Evolutionary conservation across 345 rosid genomes (phyloP).

Genomic region (Rhizophora mangle): DNA sequence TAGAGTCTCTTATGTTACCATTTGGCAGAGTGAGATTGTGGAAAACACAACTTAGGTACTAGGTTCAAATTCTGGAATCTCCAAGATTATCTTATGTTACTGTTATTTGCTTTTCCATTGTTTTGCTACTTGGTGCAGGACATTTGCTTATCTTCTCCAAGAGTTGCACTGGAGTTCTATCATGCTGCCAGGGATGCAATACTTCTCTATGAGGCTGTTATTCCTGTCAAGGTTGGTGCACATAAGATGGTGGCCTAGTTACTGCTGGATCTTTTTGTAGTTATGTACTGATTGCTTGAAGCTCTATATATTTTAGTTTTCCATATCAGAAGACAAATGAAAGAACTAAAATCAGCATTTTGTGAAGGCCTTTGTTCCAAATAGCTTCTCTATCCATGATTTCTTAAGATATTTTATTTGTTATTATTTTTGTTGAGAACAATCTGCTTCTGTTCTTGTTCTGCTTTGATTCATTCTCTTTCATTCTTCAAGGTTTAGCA

Average conservation of each 20-base stretch:
- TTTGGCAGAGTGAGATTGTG: too few relatives aligned
- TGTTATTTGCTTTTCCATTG: background rate
- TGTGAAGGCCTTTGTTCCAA: background rate
- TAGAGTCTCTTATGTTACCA: too few relatives aligned
- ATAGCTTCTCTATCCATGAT: too few relatives aligned
- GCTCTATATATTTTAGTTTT: background rate
- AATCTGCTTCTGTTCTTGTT: background rate
- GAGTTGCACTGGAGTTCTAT: conserved; percentile 82
- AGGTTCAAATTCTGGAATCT: too few relatives aligned
- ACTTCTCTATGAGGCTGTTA: conserved; percentile 84
- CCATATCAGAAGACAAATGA: background rate
- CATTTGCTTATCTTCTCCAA: conserved; percentile 76
- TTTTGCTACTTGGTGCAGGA: conserved; percentile 47
- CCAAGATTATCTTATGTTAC: too few relatives aligned
- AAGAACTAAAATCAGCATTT: background rate
- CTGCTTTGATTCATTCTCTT: background rate
- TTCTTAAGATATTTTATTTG: background rate
- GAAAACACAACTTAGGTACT: too few relatives aligned
- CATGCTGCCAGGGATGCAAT: conserved; percentile 81
- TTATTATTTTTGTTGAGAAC: background rate
- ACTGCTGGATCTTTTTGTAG: background rate
- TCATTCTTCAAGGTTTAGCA: conserved; percentile 5
- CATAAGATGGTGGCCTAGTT: conserved; percentile 6
- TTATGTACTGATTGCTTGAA: background rate
- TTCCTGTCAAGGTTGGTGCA: conserved; percentile 89